These are phyloP conservation scores for Scedosporium boydii DNA, from an alignment of 2,329 filamentous ascomycete species.

Conservation along the genomic window DNA sequence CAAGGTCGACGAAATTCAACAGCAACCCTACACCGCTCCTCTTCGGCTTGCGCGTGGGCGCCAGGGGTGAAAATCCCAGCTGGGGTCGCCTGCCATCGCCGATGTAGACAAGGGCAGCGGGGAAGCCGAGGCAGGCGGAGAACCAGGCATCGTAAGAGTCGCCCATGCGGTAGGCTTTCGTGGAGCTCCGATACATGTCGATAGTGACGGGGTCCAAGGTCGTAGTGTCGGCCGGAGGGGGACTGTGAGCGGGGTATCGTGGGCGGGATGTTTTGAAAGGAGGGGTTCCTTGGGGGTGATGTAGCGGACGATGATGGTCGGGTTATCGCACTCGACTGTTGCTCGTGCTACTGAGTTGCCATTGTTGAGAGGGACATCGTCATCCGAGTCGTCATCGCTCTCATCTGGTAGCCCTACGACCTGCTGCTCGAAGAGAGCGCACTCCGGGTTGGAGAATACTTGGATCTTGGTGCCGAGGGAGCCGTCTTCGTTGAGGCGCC, in stretches of 20 bases:
- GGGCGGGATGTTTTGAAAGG: slow-evolving; percentile 21
- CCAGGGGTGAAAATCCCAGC: slow-evolving; percentile 39
- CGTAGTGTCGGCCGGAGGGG: slow-evolving; percentile 43
- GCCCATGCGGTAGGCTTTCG: slow-evolving; percentile 55
- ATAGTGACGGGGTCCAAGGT: slow-evolving; percentile 39
- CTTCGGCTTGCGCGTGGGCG: background rate
- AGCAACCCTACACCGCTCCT: background rate
- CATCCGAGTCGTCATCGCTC: background rate
- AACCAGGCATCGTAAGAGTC: slow-evolving; percentile 55
- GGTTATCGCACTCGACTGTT: background rate
- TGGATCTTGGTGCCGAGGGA: slow-evolving; percentile 46
- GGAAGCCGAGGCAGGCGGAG: slow-evolving; percentile 53
- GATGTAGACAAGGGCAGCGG: slow-evolving; percentile 53
- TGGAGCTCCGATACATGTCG: slow-evolving; percentile 49
- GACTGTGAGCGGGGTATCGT: slow-evolving; percentile 36
- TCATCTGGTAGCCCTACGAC: slow-evolving; percentile 24
- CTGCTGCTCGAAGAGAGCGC: slow-evolving; percentile 55
- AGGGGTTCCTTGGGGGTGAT: slow-evolving; percentile 26
- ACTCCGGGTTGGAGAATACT: slow-evolving; percentile 45
- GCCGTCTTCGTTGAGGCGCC: slow-evolving; percentile 35
- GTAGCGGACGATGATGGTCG: slow-evolving; percentile 32
- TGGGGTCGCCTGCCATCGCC: slow-evolving; percentile 50
- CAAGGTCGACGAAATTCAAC: background rate
- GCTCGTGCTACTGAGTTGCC: no score
- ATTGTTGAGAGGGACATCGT: background rate